Percentiles rank a stretch among this genome's conserved stretches.
Evolutionary conservation across 768 basidiomycete genomes (phyloP).

Genomic region (Holtermanniella nyarrowii): DNA sequence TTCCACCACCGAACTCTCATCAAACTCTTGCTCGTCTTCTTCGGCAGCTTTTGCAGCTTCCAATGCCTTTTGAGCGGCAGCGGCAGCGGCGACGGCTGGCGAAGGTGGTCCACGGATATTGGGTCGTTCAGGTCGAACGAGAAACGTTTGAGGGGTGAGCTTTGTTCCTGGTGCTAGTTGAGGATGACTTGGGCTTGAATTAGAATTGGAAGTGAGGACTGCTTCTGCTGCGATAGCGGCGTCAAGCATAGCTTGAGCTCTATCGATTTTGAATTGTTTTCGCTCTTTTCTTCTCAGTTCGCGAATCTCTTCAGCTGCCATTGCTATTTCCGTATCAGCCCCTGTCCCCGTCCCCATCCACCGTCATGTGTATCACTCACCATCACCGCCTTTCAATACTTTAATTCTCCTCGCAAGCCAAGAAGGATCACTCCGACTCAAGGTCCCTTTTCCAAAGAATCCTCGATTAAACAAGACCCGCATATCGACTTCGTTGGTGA

Average conservation of each 20-base stretch:
- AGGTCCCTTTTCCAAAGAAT: slow-evolving; percentile 93
- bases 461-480: slow-evolving; percentile 73
- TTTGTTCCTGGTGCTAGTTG: slow-evolving; percentile 6
- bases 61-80: slow-evolving; percentile 37
- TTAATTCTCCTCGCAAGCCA: slow-evolving; percentile 79
- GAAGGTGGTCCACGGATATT: slow-evolving; percentile 5
- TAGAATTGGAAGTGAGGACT: slow-evolving; percentile 19
- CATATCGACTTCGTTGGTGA: slow-evolving; percentile 55
- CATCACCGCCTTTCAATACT: slow-evolving; percentile 49
- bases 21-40: slow-evolving; percentile 37
- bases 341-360: not conserved
- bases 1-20: slow-evolving; percentile 55
- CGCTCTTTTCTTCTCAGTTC: slow-evolving; percentile 77
- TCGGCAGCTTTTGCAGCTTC: slow-evolving; percentile 41
- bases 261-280: slow-evolving; percentile 83
- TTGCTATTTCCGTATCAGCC: slow-evolving; percentile 43
- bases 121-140: slow-evolving; percentile 36
- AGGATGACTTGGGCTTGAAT: not conserved
- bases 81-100: not conserved
- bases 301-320: slow-evolving; percentile 85
- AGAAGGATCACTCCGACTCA: slow-evolving; percentile 88
- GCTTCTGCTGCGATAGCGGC: slow-evolving; percentile 50
- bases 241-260: slow-evolving; percentile 61
- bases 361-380: slow-evolving; percentile 42
- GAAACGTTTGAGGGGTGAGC: slow-evolving; percentile 37